These are phyloP conservation scores for Neofusicoccum umdonicola DNA, from an alignment of 2,329 filamentous ascomycete species.

Conservation along the genomic window DNA sequence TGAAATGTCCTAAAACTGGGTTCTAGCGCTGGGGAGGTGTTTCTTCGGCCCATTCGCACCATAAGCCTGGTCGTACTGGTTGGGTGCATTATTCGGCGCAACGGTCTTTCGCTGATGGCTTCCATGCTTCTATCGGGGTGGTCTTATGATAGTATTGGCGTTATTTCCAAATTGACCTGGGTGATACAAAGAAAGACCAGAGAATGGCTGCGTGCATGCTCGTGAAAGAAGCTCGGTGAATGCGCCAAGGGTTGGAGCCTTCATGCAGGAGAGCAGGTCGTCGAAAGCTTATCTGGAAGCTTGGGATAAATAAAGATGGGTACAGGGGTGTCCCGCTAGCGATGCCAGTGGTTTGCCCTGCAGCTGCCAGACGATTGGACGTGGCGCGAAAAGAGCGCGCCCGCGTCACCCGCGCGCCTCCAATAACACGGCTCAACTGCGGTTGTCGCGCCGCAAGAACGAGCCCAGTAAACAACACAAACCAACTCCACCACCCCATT, in stretches of 20 bases:
- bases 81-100: constrained; percentile 14
- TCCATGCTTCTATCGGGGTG: not conserved
- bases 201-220: not conserved
- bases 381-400: constrained; percentile 3
- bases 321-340: not conserved
- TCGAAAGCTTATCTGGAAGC: not conserved
- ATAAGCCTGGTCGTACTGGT: not conserved
- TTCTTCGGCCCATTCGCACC: not conserved
- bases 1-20: not conserved
- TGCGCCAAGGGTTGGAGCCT: not conserved
- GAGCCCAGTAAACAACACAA: constrained; percentile 7
- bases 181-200: not conserved
- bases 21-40: not conserved
- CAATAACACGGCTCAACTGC: constrained; percentile 2
- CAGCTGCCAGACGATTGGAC: not conserved
- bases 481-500: not conserved
- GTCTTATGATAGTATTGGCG: not conserved
- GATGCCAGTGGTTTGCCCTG: not conserved
- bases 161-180: not conserved
- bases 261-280: not conserved
- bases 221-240: not conserved
- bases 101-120: not conserved
- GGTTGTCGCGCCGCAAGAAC: constrained; percentile 10
- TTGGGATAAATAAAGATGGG: not conserved
- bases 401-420: constrained; percentile 14